Conservation (phyloP, 352 stramenopile genomes). For the Pilasporangium apinafurcum region DNA sequence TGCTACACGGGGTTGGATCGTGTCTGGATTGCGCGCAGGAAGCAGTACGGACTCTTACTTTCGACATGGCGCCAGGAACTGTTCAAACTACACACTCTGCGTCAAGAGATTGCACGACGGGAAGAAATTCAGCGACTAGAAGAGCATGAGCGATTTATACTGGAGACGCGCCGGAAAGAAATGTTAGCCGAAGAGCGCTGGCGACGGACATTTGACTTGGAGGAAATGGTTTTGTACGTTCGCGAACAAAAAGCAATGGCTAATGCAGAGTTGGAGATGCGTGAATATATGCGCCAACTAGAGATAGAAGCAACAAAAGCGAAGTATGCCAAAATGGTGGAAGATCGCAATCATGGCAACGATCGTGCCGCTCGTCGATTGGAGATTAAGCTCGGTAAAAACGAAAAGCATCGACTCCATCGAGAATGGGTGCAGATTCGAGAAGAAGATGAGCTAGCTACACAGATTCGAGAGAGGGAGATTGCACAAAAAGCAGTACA, state of each 20-base stretch:
- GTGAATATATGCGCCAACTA: constrained; percentile 53
- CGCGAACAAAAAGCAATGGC: constrained; percentile 63
- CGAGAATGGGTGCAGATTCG: constrained; percentile 67
- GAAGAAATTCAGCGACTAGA: constrained; percentile 39
- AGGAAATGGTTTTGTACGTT: constrained; percentile 53
- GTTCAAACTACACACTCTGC: constrained; percentile 33
- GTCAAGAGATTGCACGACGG: constrained; percentile 39
- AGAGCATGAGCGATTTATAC: constrained; percentile 37
- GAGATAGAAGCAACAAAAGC: constrained; percentile 68
- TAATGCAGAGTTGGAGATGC: constrained; percentile 57
- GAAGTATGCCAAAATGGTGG: constrained; percentile 65
- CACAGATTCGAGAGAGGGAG: constrained; percentile 50
- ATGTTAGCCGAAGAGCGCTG: constrained; percentile 61
- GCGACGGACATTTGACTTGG: constrained; percentile 60
- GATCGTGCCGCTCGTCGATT: constrained; percentile 61
- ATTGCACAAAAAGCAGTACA: constrained; percentile 29
- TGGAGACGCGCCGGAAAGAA: constrained; percentile 42
- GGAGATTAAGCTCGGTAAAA: constrained; percentile 77
- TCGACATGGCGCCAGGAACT: constrained; percentile 38
- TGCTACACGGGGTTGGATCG: constrained; percentile 22
- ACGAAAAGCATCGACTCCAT: constrained; percentile 67
- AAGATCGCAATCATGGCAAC: constrained; percentile 49
- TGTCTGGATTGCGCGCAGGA: constrained; percentile 32
- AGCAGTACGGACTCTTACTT: constrained; percentile 22
- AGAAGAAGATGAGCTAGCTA: constrained; percentile 51